A percentile compares a stretch with the other conserved stretches of the same genome.
These are phyloP conservation scores for Yarrowia sp. DNA, from an alignment of 805 yeast genomes.

Conservation along the genomic window DNA sequence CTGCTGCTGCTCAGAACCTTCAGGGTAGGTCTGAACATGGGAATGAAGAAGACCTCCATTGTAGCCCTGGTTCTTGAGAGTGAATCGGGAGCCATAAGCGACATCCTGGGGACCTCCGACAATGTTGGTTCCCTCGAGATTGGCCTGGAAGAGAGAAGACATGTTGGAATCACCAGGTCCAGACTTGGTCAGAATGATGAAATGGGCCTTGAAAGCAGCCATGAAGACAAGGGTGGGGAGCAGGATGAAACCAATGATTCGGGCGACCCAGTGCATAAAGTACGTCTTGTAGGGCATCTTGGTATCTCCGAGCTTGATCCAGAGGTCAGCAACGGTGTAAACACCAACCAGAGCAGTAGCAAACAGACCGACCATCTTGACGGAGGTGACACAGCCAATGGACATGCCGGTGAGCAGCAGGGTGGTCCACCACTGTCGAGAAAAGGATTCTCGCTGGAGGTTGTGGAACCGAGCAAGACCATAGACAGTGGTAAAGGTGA, in stretches of 20 bases:
- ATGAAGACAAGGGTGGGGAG: slow-evolving; percentile 71
- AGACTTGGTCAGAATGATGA: slow-evolving; percentile 65
- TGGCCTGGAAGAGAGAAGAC: slow-evolving; percentile 86
- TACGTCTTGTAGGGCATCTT: slow-evolving; percentile 39
- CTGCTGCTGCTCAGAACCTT: slow-evolving; percentile 92
- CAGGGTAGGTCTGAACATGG: slow-evolving; percentile 81
- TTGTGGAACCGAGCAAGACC: slow-evolving; percentile 71
- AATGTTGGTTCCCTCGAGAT: slow-evolving; percentile 66
- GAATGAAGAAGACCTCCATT: slow-evolving; percentile 81
- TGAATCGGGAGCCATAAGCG: slow-evolving; percentile 59
- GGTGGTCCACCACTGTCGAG: slow-evolving; percentile 93
- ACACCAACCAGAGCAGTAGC: slow-evolving; percentile 85
- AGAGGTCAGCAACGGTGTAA: slow-evolving; percentile 82
- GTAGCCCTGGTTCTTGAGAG: slow-evolving; percentile 67
- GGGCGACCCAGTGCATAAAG: slow-evolving; percentile 63
- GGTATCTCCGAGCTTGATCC: slow-evolving; percentile 74
- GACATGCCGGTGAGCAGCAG: slow-evolving; percentile 75
- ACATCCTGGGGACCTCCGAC: slow-evolving; percentile 65
- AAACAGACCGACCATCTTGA: slow-evolving; percentile 95
- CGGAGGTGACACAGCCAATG: slow-evolving; percentile 88
- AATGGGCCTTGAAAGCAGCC: slow-evolving; percentile 76
- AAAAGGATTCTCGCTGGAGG: slow-evolving; percentile 57
- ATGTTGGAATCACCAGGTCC: slow-evolving; percentile 95
- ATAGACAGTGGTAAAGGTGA: slow-evolving; percentile 79
- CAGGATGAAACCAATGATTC: slow-evolving; percentile 64